phyloP scores from a whole-genome alignment of 1,284 basidiomycete species.

The Moesziomyces sp. region DNA sequence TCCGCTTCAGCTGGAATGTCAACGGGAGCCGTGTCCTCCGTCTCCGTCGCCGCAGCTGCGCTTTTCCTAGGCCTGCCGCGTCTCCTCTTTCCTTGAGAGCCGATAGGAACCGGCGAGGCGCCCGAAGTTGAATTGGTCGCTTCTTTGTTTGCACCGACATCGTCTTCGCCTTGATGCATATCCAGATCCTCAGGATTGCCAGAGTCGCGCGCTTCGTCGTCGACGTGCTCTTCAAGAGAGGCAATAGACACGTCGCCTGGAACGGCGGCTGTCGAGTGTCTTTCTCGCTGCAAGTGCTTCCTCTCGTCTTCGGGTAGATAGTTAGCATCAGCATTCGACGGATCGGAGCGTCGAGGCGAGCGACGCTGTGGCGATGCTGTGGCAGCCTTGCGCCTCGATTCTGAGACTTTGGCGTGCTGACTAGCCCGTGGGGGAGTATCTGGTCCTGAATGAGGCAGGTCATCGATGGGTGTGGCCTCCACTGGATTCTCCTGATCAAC shows the following conservation, averaged over 20 bases:
- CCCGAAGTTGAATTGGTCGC: background rate
- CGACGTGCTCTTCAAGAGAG: slow-evolving; percentile 23
- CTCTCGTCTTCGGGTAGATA: slow-evolving; percentile 44
- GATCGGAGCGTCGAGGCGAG: slow-evolving; percentile 31
- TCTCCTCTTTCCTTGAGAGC: slow-evolving; percentile 11
- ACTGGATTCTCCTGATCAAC: too few relatives aligned
- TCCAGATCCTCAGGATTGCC: background rate
- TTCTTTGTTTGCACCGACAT: background rate
- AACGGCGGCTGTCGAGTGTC: slow-evolving; percentile 16
- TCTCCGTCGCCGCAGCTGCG: slow-evolving; percentile 3
- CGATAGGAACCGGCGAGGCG: background rate
- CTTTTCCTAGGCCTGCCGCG: slow-evolving; percentile 22
- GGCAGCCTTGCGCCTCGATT: slow-evolving; percentile 20
- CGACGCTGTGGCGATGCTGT: slow-evolving; percentile 30
- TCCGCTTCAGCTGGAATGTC: slow-evolving; percentile 1
- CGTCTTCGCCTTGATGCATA: slow-evolving; percentile 3
- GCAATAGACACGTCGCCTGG: slow-evolving; percentile 30
- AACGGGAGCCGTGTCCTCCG: background rate
- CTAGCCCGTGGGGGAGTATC: slow-evolving; percentile 14
- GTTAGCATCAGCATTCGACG: slow-evolving; percentile 34
- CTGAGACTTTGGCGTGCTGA: slow-evolving; percentile 14
- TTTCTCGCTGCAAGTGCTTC: slow-evolving; percentile 13
- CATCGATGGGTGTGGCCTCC: too few relatives aligned
- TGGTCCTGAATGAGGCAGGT: background rate
- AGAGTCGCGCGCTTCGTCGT: slow-evolving; percentile 2